Percentiles rank a stretch among this genome's conserved stretches.
These are phyloP conservation scores for Lumnitzera racemosa DNA, from an alignment of 345 rosid species.

Conservation along the genomic window DNA sequence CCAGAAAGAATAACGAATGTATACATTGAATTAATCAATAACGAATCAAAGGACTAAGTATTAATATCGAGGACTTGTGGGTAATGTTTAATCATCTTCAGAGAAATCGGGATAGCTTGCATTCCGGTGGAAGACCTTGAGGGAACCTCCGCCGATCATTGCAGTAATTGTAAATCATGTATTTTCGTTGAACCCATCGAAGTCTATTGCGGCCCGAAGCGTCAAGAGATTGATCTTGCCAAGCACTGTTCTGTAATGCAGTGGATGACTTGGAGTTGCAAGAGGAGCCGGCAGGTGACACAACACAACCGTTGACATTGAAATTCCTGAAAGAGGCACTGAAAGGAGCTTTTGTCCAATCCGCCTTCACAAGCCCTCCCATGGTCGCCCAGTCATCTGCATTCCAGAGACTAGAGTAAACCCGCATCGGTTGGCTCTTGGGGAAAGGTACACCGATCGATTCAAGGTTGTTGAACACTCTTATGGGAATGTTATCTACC, in stretches of 20 bases:
- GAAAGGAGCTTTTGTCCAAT: no score
- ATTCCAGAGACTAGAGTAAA: constrained; percentile 31
- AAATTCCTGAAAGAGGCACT: no score
- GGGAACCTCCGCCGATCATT: constrained; percentile 42
- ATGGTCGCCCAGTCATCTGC: no score
- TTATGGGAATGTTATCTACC: constrained; percentile 48
- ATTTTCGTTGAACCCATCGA: constrained; percentile 45
- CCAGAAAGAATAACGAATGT: no score
- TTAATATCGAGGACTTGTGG: no score
- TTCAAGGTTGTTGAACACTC: constrained; percentile 15
- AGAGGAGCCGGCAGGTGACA: constrained; percentile 24
- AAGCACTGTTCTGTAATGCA: constrained; percentile 2
- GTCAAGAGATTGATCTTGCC: constrained; percentile 37
- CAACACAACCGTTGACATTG: constrained; percentile 1
- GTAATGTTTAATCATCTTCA: no score
- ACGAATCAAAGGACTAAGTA: no score
- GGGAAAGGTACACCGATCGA: constrained; percentile 54
- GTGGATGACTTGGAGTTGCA: constrained; percentile 13
- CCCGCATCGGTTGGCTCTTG: constrained; percentile 43
- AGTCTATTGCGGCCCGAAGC: constrained; percentile 21
- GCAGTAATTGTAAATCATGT: constrained; percentile 56
- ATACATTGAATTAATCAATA: no score
- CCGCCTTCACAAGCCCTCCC: no score
- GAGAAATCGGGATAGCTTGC: constrained; percentile 5
- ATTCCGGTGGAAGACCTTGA: constrained; percentile 47